Base-by-base conservation (phyloP, 208 protist species). In the Naegleria fowleri region DNA sequence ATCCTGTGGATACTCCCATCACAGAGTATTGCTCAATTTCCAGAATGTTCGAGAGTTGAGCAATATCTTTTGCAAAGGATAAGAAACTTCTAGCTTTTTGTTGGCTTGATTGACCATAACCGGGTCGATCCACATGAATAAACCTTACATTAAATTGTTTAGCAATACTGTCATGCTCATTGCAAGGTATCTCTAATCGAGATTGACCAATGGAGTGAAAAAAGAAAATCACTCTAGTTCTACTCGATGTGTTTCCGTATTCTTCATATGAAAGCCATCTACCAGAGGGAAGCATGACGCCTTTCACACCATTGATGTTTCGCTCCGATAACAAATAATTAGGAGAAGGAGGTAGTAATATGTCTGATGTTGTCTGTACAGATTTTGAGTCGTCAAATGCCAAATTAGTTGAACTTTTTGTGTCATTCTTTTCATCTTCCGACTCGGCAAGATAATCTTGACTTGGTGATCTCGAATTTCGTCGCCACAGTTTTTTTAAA, bases 61-160 rank as follows among this genome's bases (percentile, higher is more conserved):
- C 15, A n/a, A 88, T 25, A 58, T 88, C 84, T 48, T 36, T n/a
- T 0, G 84, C 84, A 88, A 88, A 88, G n/a, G 84, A 59, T 19
- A 88, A 58, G n/a, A 39, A 88, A 48, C 25, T 88, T 88, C 84
- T 25, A 25, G 39, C 9, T 33, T 88, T 39, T 25, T 51, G 13
- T n/a, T 13, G 13, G 6, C 16, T 38, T 58, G 41, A 59, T 88
- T 88, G 39, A 15, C 84, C 84, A 38, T 88, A 88, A 39, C 84
- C 84, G 1, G 84, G 84, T 48, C 84, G 39, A 58, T 88, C 84
- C 9, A 88, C 19, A 88, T 88, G 39, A n/a, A 88, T 58, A 52
- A 88, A 58, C 58, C 84, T 51, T 39, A 88, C 13, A 16, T n/a
- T n/a, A 48, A 38, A 55, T 38, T 58, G 5, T 38, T 39, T 58